Percentiles rank a stretch among this genome's conserved stretches.
Evolutionary conservation across 2,329 filamentous ascomycete species (phyloP).

Genomic region (Exophiala dermatitidis): DNA sequence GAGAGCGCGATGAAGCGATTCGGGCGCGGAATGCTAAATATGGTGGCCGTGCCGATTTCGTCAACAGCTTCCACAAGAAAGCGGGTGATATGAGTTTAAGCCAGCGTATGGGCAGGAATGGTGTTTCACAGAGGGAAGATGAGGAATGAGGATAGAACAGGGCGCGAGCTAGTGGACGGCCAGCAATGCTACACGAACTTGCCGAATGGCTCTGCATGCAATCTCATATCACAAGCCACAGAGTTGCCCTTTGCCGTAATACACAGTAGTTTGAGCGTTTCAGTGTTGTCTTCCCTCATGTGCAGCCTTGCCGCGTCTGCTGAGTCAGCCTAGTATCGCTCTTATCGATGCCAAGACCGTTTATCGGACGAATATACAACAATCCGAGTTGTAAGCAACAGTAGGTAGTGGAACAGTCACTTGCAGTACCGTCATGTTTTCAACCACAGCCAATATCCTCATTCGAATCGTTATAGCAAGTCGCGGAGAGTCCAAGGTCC

Average conservation of each 20-base stretch:
- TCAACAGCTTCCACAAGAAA: conserved; percentile 56
- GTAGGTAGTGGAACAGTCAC: not conserved
- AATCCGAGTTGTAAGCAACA: not conserved
- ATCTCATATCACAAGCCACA: too few species aligned
- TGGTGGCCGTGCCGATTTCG: conserved; percentile 58
- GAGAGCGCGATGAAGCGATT: conserved; percentile 59
- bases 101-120: conserved; percentile 36
- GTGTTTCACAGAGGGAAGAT: conserved; percentile 13
- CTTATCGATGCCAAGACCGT: not conserved
- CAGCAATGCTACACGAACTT: too few species aligned
- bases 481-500: too few species aligned
- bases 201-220: too few species aligned
- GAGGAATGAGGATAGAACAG: conserved; percentile 11
- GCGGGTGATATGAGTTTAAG: conserved; percentile 39
- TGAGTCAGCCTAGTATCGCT: not conserved
- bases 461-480: too few species aligned
- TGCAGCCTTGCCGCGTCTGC: too few species aligned
- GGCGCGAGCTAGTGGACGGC: not conserved
- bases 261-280: too few species aligned
- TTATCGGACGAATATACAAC: not conserved
- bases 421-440: too few species aligned
- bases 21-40: conserved; percentile 54
- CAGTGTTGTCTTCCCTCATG: too few species aligned
- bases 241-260: too few species aligned
- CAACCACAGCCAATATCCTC: too few species aligned